These are phyloP conservation scores for Solanum rostratum DNA, from an alignment of 257 asterid species.

Conservation along the genomic window DNA sequence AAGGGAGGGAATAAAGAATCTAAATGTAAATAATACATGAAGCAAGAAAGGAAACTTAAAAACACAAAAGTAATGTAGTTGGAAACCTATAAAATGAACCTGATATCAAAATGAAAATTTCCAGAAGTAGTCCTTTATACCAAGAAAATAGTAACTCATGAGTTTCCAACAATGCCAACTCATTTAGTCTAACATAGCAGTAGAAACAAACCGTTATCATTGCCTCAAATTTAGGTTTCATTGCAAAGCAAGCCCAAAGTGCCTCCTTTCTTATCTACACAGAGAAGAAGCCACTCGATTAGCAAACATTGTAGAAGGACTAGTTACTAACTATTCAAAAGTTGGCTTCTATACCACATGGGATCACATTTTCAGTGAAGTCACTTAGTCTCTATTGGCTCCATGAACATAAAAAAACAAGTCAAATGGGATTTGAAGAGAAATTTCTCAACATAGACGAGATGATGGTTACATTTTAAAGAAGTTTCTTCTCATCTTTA, in stretches of 20 bases:
- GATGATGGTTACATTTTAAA: neutral
- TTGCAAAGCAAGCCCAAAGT: conserved; percentile 96
- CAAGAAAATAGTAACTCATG: neutral
- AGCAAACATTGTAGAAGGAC: neutral
- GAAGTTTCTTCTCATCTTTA: neutral
- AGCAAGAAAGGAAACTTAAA: neutral
- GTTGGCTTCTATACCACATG: neutral
- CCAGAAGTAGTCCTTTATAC: neutral
- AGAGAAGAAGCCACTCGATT: neutral
- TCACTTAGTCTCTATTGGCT: neutral
- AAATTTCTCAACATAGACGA: neutral
- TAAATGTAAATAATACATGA: neutral
- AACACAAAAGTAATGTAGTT: neutral
- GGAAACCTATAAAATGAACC: neutral
- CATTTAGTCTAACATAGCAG: neutral
- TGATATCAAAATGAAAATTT: neutral
- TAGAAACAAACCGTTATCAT: conserved; percentile 58
- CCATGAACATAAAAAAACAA: neutral
- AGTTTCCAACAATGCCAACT: neutral
- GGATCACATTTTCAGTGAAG: neutral
- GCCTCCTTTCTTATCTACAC: conserved; percentile 94
- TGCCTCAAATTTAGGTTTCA: conserved; percentile 80
- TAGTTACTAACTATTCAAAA: neutral
- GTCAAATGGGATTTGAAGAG: neutral
- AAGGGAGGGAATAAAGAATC: neutral